Base-by-base conservation (phyloP, 2,329 filamentous ascomycete genomes). In the Ophiocordyceps camponoti-floridani region DNA sequence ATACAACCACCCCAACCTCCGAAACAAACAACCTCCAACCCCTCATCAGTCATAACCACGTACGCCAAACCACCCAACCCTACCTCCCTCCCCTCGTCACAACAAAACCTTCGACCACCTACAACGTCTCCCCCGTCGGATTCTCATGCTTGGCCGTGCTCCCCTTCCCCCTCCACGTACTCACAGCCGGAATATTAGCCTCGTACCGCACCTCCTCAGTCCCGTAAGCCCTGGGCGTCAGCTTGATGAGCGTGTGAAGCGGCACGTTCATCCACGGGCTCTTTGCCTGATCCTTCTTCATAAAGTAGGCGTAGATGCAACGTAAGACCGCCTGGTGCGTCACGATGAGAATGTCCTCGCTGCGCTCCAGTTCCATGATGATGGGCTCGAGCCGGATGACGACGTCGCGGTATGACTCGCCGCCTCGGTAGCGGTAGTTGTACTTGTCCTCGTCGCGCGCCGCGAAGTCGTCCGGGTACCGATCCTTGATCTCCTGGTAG, bases 201-300 rank as follows among this genome's bases (percentile, higher is more conserved):
- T 84, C 82, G 57, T 86, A 84, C 41, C 86, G 75, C 61, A 91
- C 77, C 59, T 96, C 86, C 47, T 94, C 80, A 1, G 91, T 98
- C 43, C 84, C 84, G 60, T 98, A 98, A 8, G 91, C 91, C 48
- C 85, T 79, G 2, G 91, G 91, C 6, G 91, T 96, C 44, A 98
- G 72, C 66, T 95, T 95, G 66, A 98, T 96, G 42, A 98, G 71
- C 9, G 86, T 94, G 62, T 98, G 91, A 48, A 98, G 71, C 7
- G 91, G 91, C 9, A 98, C 91, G 56, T 95, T 89, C 84, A 96
- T 94, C 91, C 91, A 98, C 0, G 91, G 91, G 52, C 84, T 91
- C 63, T 85, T 77, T 54, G 88, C 79, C 62, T 96, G 91, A 45
- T 86, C 82, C 56, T 91, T 86, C 56, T 96, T 94, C 83, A 95